Conservation (phyloP, 1,284 basidiomycete species). For the Leccinum pachyderme region DNA sequence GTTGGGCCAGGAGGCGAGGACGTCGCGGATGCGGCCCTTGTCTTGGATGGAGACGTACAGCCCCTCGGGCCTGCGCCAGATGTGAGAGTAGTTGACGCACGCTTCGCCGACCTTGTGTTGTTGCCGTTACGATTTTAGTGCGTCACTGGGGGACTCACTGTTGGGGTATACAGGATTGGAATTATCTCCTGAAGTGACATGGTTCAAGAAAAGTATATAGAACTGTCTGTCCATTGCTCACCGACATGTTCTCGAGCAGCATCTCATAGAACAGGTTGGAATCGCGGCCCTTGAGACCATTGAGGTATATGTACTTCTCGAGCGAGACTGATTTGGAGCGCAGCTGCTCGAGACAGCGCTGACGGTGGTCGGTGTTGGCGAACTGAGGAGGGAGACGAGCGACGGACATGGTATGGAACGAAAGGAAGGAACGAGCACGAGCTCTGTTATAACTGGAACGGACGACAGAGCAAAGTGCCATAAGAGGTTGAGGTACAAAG, state of each 20-base stretch:
- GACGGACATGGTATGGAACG: constrained; percentile 26
- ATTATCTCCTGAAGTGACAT: constrained; percentile 41
- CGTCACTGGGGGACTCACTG: constrained; percentile 33
- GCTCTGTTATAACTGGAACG: neutral
- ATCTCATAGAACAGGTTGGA: constrained; percentile 65
- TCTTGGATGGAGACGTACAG: constrained; percentile 71
- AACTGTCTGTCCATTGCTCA: constrained; percentile 16
- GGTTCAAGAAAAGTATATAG: neutral
- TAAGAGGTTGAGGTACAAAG: neutral
- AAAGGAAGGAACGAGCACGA: neutral
- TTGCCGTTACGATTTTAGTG: neutral
- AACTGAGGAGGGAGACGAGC: constrained; percentile 51
- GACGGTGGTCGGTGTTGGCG: constrained; percentile 51
- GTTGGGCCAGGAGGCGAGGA: constrained; percentile 62
- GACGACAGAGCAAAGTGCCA: constrained; percentile 10
- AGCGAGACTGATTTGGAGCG: constrained; percentile 55
- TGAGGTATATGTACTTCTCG: constrained; percentile 73
- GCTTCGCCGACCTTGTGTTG: constrained; percentile 67
- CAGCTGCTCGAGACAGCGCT: constrained; percentile 59
- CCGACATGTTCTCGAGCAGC: constrained; percentile 56
- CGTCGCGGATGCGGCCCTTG: constrained; percentile 63
- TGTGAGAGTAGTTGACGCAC: constrained; percentile 72
- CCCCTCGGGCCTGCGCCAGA: constrained; percentile 72
- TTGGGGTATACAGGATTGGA: constrained; percentile 78
- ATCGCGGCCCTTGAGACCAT: constrained; percentile 61